Base-by-base conservation (phyloP, 176 grass and related monocot species). In the Saccharum spontaneum region DNA sequence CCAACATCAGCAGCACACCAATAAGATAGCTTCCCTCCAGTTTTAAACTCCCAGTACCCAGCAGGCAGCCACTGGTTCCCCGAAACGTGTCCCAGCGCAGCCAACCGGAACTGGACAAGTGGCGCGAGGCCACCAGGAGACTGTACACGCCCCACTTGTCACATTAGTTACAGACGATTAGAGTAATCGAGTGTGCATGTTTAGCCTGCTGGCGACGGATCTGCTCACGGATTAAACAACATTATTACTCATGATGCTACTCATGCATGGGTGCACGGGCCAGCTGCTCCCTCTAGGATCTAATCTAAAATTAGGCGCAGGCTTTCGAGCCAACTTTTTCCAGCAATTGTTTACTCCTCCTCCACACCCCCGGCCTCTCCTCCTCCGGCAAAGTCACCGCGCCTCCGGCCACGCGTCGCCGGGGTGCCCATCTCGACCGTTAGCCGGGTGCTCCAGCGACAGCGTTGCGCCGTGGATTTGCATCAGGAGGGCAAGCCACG, bases 21-120 rank as follows among this genome's bases (percentile, higher is more conserved):
- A 45, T 72, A 72, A 44, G 48, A 63, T 12, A 23, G 50, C 5
- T 22, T 40, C 17, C 28, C 24, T 6, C 16, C 33, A 18, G 14
- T 75, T 75, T 67, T 60, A 13, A 82, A 73, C 55, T 2, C 20
- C 0, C n/a, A 4, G 6, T 1, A 39, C 3, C 49, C 9, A 24
- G 30, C 52, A 83, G 4, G 17, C 31, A 76, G 20, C 81, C 76
- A 84, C 9, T 84, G 10, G 41, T 6, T 28, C 31, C 28, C 81
- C 85, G 89, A 91, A 87, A 91, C 89, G 85, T 91, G 89, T 75
- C 70, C 49, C 0, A 0, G 0, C 6, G 0, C 2, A 2, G 34
- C 85, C 81, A 84, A 91, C 20, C 0, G 14, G 63, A 91, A 31
- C 70, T 66, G 44, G 81, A 91, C 85, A 91, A 75, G 85, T 81